Conservation (phyloP, 208 protist species). For the Leishmania aethiopica region DNA sequence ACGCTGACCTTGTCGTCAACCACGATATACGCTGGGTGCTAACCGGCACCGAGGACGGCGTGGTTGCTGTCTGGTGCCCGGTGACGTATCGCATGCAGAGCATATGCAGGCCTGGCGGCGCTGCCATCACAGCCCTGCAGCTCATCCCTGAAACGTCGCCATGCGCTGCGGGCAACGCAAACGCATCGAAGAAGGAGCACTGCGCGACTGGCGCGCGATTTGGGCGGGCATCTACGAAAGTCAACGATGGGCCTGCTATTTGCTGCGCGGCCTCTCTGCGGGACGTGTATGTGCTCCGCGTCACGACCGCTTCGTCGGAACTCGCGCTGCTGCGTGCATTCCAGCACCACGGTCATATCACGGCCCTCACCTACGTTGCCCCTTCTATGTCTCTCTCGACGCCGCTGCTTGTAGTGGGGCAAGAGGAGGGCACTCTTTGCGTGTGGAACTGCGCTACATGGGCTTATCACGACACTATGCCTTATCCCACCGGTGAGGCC, state of each 20-base stretch:
- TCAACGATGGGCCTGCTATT: slow-evolving; percentile 11
- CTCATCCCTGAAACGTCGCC: slow-evolving; percentile 10
- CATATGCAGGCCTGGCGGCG: slow-evolving; percentile 16
- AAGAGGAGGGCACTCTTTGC: slow-evolving; percentile 48
- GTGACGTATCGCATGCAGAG: slow-evolving; percentile 40
- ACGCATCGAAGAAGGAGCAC: background rate
- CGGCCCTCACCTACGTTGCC: slow-evolving; percentile 12
- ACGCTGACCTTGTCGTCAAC: background rate
- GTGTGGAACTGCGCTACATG: slow-evolving; percentile 32
- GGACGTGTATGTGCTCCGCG: slow-evolving; percentile 29
- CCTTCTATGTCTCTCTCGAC: slow-evolving; percentile 17
- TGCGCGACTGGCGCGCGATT: background rate
- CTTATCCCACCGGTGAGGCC: slow-evolving; percentile 37
- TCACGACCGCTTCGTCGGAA: slow-evolving; percentile 14
- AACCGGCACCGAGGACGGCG: slow-evolving; percentile 48
- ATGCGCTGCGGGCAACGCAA: background rate
- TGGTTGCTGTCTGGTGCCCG: slow-evolving; percentile 40
- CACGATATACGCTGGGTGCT: slow-evolving; percentile 32
- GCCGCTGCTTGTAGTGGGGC: slow-evolving; percentile 41
- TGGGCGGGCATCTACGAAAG: background rate
- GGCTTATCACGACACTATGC: slow-evolving; percentile 41
- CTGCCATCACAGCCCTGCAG: slow-evolving; percentile 35
- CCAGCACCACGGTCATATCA: slow-evolving; percentile 24
- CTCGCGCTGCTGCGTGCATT: slow-evolving; percentile 25
- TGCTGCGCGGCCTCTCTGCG: slow-evolving; percentile 40